Percentiles rank a stretch among this genome's conserved stretches.
Evolutionary conservation across 2,329 filamentous ascomycete species (phyloP).

Genomic region (Cadophora sp.): DNA sequence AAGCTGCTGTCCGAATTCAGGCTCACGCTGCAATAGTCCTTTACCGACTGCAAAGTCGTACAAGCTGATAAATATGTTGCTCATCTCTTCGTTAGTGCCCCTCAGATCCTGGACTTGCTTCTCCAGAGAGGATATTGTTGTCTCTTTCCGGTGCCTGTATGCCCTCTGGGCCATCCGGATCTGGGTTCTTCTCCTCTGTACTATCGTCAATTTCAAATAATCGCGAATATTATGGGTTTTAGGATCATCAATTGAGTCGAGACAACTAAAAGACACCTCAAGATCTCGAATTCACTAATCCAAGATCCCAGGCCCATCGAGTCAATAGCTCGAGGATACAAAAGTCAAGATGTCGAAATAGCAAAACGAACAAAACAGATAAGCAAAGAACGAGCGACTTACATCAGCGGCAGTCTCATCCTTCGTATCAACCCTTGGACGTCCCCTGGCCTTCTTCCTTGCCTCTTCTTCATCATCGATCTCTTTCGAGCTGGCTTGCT

Average conservation of each 20-base stretch:
- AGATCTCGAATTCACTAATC: neutral
- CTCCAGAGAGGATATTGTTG: slow-evolving; percentile 76
- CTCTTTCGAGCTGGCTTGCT: slow-evolving; percentile 26
- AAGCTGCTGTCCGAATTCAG: slow-evolving; percentile 64
- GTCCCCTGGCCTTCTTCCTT: slow-evolving; percentile 70
- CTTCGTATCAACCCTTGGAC: slow-evolving; percentile 76
- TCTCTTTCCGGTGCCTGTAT: slow-evolving; percentile 85
- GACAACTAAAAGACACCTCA: neutral
- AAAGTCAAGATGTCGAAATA: neutral
- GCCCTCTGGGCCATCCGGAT: slow-evolving; percentile 86
- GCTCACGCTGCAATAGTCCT: slow-evolving; percentile 62
- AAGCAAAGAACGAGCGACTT: slow-evolving; percentile 49
- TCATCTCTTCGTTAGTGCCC: slow-evolving; percentile 75
- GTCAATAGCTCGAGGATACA: neutral
- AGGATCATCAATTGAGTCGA: neutral
- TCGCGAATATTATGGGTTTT: neutral
- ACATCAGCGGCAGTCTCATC: slow-evolving; percentile 82
- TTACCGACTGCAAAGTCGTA: slow-evolving; percentile 65
- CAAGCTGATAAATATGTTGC: slow-evolving; percentile 70
- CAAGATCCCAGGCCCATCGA: neutral
- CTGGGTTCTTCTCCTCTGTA: slow-evolving; percentile 80
- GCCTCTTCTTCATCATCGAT: slow-evolving; percentile 52
- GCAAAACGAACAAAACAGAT: slow-evolving; percentile 5
- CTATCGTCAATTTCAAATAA: neutral
- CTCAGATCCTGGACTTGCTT: slow-evolving; percentile 73